Percentiles rank a stretch among this genome's conserved stretches.
Evolutionary conservation across 2,329 filamentous ascomycete genomes (phyloP).

Genomic region (Colletotrichum neosansevieriae): DNA sequence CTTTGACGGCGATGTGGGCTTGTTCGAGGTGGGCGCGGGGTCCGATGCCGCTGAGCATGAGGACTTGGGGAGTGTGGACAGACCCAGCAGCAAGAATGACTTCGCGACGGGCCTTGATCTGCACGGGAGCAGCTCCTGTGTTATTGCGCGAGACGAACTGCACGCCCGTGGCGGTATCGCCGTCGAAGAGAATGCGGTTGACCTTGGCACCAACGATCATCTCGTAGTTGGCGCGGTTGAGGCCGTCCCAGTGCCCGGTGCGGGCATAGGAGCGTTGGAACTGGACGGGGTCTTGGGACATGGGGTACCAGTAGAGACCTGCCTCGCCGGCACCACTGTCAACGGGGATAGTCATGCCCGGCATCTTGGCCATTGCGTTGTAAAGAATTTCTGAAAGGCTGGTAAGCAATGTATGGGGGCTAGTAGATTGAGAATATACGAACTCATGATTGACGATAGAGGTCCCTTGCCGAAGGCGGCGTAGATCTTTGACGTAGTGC

Average conservation of each 20-base stretch:
- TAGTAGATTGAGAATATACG: not conserved
- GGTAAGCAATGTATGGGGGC: not conserved
- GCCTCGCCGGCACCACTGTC: constrained; percentile 45
- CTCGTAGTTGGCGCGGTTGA: constrained; percentile 45
- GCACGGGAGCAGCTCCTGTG: constrained; percentile 39
- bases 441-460: constrained; percentile 40
- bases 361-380: constrained; percentile 45
- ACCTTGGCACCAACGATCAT: constrained; percentile 45
- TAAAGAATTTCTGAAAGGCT: constrained; percentile 39
- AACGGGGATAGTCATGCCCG: constrained; percentile 43
- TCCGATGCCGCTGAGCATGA: constrained; percentile 60
- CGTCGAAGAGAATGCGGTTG: constrained; percentile 43
- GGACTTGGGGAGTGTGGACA: constrained; percentile 53
- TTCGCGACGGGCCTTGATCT: constrained; percentile 48
- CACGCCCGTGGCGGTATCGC: constrained; percentile 46
- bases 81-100: constrained; percentile 53
- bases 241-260: constrained; percentile 45
- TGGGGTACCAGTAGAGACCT: constrained; percentile 46
- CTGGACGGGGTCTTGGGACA: constrained; percentile 42
- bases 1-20: constrained; percentile 52
- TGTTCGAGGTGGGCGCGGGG: constrained; percentile 49
- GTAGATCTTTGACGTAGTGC: constrained; percentile 39
- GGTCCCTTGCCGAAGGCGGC: constrained; percentile 39
- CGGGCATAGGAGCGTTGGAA: constrained; percentile 44
- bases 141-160: constrained; percentile 44